Percentiles rank a stretch among this genome's conserved stretches.
Conservation (phyloP, 2,329 filamentous ascomycete genomes). For the Fusarium tjaetaba region DNA sequence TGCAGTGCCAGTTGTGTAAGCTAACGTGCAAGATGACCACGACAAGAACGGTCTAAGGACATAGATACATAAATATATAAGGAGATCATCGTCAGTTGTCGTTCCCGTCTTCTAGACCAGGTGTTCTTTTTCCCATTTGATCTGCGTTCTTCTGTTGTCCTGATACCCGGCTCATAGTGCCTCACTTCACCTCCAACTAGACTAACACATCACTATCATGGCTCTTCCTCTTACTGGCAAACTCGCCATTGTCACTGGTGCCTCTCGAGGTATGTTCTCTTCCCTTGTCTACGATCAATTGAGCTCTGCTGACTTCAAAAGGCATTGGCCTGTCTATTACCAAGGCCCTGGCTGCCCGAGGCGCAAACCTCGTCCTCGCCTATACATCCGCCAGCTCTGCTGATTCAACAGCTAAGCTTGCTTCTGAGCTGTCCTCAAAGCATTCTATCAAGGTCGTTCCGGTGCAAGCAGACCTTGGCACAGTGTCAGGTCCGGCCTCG, state of each 20-base stretch:
- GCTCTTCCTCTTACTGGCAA: slow-evolving; percentile 72
- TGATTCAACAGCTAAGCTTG: slow-evolving; percentile 32
- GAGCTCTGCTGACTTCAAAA: slow-evolving; percentile 11
- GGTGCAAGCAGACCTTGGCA: slow-evolving; percentile 67
- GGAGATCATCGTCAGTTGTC: not conserved
- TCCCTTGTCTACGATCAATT: not conserved
- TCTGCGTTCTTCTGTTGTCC: not conserved
- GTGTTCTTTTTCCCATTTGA: not conserved
- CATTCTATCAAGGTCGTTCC: slow-evolving; percentile 69
- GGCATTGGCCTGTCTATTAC: slow-evolving; percentile 41
- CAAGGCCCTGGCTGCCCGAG: slow-evolving; percentile 40
- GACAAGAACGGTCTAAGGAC: not conserved
- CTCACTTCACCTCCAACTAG: not conserved
- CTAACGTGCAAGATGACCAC: slow-evolving; percentile 13
- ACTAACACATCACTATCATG: slow-evolving; percentile 42
- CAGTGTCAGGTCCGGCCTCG: slow-evolving; percentile 32
- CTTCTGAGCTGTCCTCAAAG: slow-evolving; percentile 43
- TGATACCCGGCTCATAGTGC: slow-evolving; percentile 3
- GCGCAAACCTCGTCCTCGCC: slow-evolving; percentile 42
- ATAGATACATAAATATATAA: slow-evolving; percentile 13
- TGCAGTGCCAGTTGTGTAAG: not conserved
- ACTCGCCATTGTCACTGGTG: slow-evolving; percentile 81
- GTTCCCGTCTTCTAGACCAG: not conserved
- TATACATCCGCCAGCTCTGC: slow-evolving; percentile 38
- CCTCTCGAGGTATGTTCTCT: slow-evolving; percentile 71